Evolutionary conservation across 2,329 filamentous ascomycete genomes (phyloP), one percentile per base, ranked within the genome.

Genomic region (Zymoseptoria passerinii): DNA sequence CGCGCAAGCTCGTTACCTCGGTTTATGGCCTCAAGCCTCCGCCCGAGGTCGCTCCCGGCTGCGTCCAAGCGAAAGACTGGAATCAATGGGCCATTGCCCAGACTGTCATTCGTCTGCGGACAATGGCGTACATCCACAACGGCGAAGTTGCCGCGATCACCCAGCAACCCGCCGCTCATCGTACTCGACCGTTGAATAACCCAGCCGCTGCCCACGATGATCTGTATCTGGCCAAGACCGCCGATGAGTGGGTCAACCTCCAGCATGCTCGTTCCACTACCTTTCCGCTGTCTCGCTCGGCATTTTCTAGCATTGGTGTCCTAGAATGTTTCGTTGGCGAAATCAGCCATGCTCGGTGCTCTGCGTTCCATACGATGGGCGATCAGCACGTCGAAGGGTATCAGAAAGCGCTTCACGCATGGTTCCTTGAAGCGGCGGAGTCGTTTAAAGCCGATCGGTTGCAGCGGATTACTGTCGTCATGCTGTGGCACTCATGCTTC

Each of bases 401-500:
- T 19, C 44, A 40, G 18, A 35, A 19, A n/a, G 19, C 28, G 6
- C 50, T 57, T 16, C 10, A 50, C 16, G 29, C 20, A n/a, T 57
- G 49, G 50, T 52, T 57, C 10, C 8, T 29, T 3, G 16, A 51
- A 27, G 28, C 29, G 10, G 44, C 44, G 13, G 48, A 52, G 28
- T 13, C 40, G 19, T 19, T 57, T 13, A 8, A 13, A 18, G 13
- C 20, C 28, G 55, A 57, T n/a, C 19, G 55, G 4, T 23, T 48
- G 13, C 48, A 51, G 13, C 20, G 55, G 8, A 18, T 52, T 8
- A 50, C 55, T 8, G n/a, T 51, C 5, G 19, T 59, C 10, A 59
- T 53, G 1, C 48, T 59, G n/a, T 59, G 57, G 57, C 57, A 59
- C 44, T 50, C 54, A 2, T 53, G 54, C 51, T 59, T 59, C 23